Base-by-base conservation (phyloP, 108 stramenopile genomes). In the Seminavis robusta region DNA sequence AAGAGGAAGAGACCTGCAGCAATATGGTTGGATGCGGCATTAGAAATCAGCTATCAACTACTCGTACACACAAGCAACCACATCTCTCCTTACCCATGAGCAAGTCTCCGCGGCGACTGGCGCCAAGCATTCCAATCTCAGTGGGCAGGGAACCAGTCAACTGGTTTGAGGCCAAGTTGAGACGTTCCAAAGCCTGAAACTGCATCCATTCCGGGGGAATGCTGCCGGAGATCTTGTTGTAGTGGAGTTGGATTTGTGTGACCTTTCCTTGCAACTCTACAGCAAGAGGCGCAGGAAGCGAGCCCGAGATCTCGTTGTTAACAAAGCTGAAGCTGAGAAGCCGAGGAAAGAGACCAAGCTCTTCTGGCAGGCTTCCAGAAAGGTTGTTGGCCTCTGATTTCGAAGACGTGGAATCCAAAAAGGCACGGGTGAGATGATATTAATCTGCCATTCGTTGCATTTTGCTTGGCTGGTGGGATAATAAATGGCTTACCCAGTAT, bases 191-290 rank as follows among this genome's bases (percentile, higher is more conserved):
- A 32, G 61, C 63, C 30, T 37, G 21, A 16, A 52, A 47, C 3
- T 16, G 15, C 39, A 24, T 33, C 57, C 57, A 59, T 36, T 67
- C 60, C 5, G 28, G 13, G 2, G 78, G 78, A 42, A 81, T 66
- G 0, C 39, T 47, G 16, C 83, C 79, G 0, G 69, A 64, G 13
- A 84, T 40, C 17, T 31, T 1, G 37, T 80, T 80, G 5, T 68
- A 72, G 42, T 77, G 72, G 0, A 84, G 45, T 39, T 80, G 73
- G 4, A 84, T 29, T 31, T 53, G n/a, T n/a, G n/a, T 65, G 11
- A 62, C 33, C 39, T 77, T 61, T 19, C 67, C 19, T 36, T 47
- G 37, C 30, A 71, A 43, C 15, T 42, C 34, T 3, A 51, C n/a
- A n/a, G n/a, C 63, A 41, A 62, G 51, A 25, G 61, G 67, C 9